phyloP scores from a whole-genome alignment of 2,329 filamentous ascomycete species.

The Arthrobotrys pseudoclavata region DNA sequence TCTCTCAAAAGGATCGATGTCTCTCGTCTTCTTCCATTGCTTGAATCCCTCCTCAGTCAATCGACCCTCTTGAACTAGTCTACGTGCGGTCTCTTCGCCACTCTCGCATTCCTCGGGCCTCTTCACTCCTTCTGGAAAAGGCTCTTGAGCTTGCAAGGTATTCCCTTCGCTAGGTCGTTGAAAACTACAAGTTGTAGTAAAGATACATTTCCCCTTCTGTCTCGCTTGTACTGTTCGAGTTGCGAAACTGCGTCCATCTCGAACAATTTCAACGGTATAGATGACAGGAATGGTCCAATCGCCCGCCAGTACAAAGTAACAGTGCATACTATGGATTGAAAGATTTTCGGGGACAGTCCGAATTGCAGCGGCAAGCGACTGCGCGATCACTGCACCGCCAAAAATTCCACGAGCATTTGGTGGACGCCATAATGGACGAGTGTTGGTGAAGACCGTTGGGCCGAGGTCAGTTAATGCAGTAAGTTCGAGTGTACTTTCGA shows the following conservation, averaged over 20 bases:
- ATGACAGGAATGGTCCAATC: conserved; percentile 86
- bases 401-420: conserved; percentile 84
- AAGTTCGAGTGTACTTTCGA: conserved; percentile 62
- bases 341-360: conserved; percentile 85
- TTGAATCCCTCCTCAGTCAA: conserved; percentile 67
- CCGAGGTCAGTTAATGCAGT: conserved; percentile 62
- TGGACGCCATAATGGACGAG: conserved; percentile 90
- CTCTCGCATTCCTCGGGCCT: conserved; percentile 65
- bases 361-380: conserved; percentile 88
- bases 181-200: conserved; percentile 95
- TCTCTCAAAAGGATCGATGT: conserved; percentile 72
- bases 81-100: conserved; percentile 68
- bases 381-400: conserved; percentile 91
- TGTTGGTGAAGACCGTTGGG: conserved; percentile 90
- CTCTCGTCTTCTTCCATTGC: conserved; percentile 63
- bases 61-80: conserved; percentile 69
- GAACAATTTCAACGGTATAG: conserved; percentile 94
- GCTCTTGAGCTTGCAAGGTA: conserved; percentile 68
- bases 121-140: conserved; percentile 70
- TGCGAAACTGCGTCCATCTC: conserved; percentile 88
- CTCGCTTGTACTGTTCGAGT: conserved; percentile 96
- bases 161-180: conserved; percentile 72
- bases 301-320: conserved; percentile 96
- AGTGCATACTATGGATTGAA: conserved; percentile 95
- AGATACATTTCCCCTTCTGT: conserved; percentile 89